phyloP scores from a whole-genome alignment of 768 basidiomycete species.

The Termitomyces sp. region DNA sequence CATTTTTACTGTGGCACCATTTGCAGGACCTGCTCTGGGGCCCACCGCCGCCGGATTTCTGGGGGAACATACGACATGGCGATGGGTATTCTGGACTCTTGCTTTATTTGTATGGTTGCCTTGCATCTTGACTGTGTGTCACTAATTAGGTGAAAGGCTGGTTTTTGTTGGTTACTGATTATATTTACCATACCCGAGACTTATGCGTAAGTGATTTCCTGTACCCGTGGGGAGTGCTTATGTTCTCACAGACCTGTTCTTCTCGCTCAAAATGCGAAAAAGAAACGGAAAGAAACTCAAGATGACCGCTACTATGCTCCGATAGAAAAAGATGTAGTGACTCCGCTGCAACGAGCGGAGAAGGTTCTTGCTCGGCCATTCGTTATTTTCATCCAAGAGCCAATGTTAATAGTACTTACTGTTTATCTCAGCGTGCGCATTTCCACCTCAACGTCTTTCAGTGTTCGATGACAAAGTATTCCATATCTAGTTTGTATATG shows the following conservation, averaged over 20 bases:
- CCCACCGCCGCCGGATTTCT: slow-evolving; percentile 54
- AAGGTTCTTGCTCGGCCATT: slow-evolving; percentile 58
- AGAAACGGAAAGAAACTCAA: slow-evolving; percentile 49
- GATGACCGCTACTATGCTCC: slow-evolving; percentile 53
- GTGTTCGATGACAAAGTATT: not conserved
- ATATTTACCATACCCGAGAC: slow-evolving; percentile 68
- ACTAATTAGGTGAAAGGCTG: slow-evolving; percentile 34
- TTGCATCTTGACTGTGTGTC: not conserved
- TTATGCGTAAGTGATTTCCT: slow-evolving; percentile 40
- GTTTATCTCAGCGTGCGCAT: slow-evolving; percentile 57
- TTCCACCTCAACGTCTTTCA: not conserved
- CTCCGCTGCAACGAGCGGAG: slow-evolving; percentile 40
- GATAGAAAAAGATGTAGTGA: slow-evolving; percentile 41
- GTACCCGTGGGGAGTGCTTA: not conserved
- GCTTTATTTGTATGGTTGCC: slow-evolving; percentile 48
- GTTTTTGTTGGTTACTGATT: slow-evolving; percentile 45
- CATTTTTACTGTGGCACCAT: slow-evolving; percentile 62
- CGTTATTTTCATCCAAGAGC: slow-evolving; percentile 58
- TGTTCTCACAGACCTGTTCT: slow-evolving; percentile 45
- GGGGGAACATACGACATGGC: slow-evolving; percentile 48
- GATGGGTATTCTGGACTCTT: slow-evolving; percentile 68
- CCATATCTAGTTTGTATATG: slow-evolving; percentile 53
- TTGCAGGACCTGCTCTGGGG: slow-evolving; percentile 61
- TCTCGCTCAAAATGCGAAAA: slow-evolving; percentile 49
- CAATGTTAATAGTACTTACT: slow-evolving; percentile 59